A percentile compares a stretch with the other conserved stretches of the same genome.
These are phyloP conservation scores for Musa schizocarpa DNA, from an alignment of 176 grass and related monocot species.

Conservation along the genomic window DNA sequence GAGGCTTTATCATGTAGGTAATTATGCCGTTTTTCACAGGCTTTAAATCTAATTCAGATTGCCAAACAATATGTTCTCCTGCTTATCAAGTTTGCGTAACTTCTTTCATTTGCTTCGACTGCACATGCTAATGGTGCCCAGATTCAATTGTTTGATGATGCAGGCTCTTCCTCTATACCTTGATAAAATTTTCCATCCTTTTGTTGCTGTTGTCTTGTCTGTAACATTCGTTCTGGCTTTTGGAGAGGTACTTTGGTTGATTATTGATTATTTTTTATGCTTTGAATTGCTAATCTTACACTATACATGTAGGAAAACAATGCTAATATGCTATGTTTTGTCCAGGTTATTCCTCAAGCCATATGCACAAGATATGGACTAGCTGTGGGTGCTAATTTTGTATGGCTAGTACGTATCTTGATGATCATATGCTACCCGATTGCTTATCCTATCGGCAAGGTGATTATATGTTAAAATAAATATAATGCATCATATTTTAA, in stretches of 20 bases:
- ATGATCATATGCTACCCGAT: constrained; percentile 94
- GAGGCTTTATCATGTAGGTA: not conserved
- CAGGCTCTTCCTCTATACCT: constrained; percentile 98
- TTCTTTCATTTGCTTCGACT: not conserved
- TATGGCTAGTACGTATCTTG: constrained; percentile 89
- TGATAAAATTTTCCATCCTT: constrained; percentile 97
- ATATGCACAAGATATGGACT: constrained; percentile 99
- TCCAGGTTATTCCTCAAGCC: constrained; percentile 98
- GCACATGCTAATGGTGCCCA: not conserved
- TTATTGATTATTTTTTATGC: constrained; percentile 3
- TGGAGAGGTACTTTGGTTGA: constrained; percentile 62
- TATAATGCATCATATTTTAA: constrained; percentile 21
- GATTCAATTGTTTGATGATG: constrained; percentile 24
- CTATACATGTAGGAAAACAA: constrained; percentile 18
- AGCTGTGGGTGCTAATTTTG: constrained; percentile 94
- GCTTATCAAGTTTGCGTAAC: not conserved
- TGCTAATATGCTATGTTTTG: constrained; percentile 11
- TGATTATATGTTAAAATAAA: constrained; percentile 20
- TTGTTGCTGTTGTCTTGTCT: constrained; percentile 94
- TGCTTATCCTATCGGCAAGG: constrained; percentile 96
- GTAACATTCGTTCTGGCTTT: constrained; percentile 97
- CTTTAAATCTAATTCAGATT: not conserved
- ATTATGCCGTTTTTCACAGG: not conserved
- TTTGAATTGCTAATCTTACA: constrained; percentile 25
- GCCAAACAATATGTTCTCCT: constrained; percentile 2